Conservation (phyloP, 495 filamentous ascomycete genomes). For the Cryomyces antarcticus region DNA sequence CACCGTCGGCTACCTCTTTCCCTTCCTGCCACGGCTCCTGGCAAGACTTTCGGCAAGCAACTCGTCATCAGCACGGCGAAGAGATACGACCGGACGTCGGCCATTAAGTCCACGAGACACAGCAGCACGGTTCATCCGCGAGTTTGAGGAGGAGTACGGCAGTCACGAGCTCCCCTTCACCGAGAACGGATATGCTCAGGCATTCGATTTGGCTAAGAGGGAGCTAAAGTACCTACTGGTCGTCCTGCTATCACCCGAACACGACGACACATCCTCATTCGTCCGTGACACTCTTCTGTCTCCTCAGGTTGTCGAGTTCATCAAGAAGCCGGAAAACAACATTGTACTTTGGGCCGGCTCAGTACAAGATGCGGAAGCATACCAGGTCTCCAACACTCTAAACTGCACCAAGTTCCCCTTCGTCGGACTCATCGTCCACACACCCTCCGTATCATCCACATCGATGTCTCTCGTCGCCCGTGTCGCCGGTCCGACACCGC, state of each 20-base stretch:
- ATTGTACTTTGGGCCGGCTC: slow-evolving; percentile 82
- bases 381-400: slow-evolving; percentile 68
- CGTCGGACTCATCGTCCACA: slow-evolving; percentile 63
- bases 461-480: slow-evolving; percentile 74
- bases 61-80: slow-evolving; percentile 20
- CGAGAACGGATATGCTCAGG: slow-evolving; percentile 76
- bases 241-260: slow-evolving; percentile 70
- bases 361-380: slow-evolving; percentile 78
- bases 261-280: slow-evolving; percentile 78
- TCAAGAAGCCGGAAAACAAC: slow-evolving; percentile 51
- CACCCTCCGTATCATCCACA: slow-evolving; percentile 55
- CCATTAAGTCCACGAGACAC: slow-evolving; percentile 67
- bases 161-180: slow-evolving; percentile 46
- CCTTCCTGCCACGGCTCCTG: slow-evolving; percentile 62
- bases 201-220: slow-evolving; percentile 67
- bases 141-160: slow-evolving; percentile 89
- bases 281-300: slow-evolving; percentile 62
- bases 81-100: slow-evolving; percentile 46
- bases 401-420: slow-evolving; percentile 82
- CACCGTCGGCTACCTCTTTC: slow-evolving; percentile 53
- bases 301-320: slow-evolving; percentile 46
- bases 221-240: slow-evolving; percentile 83
- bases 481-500: slow-evolving; percentile 43
- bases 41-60: slow-evolving; percentile 13
- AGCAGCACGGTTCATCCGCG: slow-evolving; percentile 66